phyloP scores from a whole-genome alignment of 1,284 basidiomycete genomes.

The Cutaneotrichosporon cyanovorans region DNA sequence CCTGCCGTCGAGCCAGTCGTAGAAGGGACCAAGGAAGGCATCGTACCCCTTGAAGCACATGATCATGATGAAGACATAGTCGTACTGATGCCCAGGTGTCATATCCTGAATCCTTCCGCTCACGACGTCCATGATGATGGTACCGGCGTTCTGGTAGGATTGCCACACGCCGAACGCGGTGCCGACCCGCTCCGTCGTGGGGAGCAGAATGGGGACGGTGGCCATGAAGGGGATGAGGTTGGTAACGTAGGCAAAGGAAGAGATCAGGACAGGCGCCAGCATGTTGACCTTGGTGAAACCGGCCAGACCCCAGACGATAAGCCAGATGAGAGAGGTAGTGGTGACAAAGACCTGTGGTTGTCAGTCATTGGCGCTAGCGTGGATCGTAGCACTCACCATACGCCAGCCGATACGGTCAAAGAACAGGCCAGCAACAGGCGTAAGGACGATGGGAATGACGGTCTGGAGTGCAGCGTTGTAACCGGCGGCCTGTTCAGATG shows the following conservation, averaged over 20 bases:
- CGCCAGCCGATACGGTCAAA: constrained; percentile 39
- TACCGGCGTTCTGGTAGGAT: constrained; percentile 23
- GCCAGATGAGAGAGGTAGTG: constrained; percentile 26
- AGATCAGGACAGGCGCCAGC: constrained; percentile 42
- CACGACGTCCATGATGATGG: constrained; percentile 41
- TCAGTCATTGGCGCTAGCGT: background rate
- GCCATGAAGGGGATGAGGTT: constrained; percentile 46
- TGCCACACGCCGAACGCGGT: constrained; percentile 49
- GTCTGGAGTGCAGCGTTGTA: constrained; percentile 45
- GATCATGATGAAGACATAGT: constrained; percentile 44
- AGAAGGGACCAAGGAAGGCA: constrained; percentile 38
- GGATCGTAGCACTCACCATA: constrained; percentile 24
- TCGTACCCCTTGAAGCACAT: constrained; percentile 47
- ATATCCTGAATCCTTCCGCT: constrained; percentile 46
- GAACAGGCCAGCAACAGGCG: constrained; percentile 39
- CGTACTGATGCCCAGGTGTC: constrained; percentile 32
- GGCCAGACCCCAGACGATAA: constrained; percentile 45
- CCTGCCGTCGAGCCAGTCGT: constrained; percentile 34
- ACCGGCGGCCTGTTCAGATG: constrained; percentile 42
- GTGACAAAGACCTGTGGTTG: background rate
- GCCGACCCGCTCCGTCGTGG: constrained; percentile 42
- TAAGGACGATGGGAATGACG: constrained; percentile 48
- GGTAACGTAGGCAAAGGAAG: constrained; percentile 40
- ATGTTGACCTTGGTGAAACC: constrained; percentile 45
- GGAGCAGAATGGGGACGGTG: constrained; percentile 45